Evolutionary conservation across 2,329 filamentous ascomycete genomes (phyloP).

Genomic region (Curvularia sp.): DNA sequence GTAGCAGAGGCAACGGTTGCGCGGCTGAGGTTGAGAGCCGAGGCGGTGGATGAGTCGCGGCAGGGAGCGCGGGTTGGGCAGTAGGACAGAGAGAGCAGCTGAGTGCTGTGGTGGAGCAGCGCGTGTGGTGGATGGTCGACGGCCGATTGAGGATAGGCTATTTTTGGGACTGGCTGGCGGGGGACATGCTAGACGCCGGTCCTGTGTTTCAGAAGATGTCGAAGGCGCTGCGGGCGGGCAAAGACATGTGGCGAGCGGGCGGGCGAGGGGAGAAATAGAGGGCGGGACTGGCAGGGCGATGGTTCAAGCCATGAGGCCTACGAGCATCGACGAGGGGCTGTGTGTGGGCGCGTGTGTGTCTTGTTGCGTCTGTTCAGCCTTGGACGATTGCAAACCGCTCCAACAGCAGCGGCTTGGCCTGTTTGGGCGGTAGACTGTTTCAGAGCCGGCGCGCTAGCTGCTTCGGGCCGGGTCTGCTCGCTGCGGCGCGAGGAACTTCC

Average conservation of each 20-base stretch:
- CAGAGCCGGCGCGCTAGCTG: conserved; percentile 16
- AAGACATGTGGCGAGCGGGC: conserved; percentile 5
- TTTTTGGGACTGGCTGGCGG: conserved; percentile 37
- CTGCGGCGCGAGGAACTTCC: conserved; percentile 12
- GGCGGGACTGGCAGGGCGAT: neutral
- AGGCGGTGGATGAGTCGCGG: conserved; percentile 19
- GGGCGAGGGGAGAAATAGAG: conserved; percentile 1
- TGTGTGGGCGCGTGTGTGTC: conserved; percentile 4
- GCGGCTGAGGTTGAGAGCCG: conserved; percentile 19
- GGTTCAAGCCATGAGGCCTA: conserved; percentile 11
- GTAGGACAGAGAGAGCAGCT: conserved; percentile 8
- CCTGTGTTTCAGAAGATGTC: conserved; percentile 37
- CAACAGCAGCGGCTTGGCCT: conserved; percentile 25
- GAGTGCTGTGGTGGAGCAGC: conserved; percentile 14
- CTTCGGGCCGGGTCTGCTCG: conserved; percentile 8
- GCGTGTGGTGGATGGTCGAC: conserved; percentile 22
- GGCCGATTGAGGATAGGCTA: conserved; percentile 31
- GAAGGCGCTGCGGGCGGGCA: conserved; percentile 23
- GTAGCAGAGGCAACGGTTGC: conserved; percentile 36
- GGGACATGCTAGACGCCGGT: conserved; percentile 36
- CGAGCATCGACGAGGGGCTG: conserved; percentile 25
- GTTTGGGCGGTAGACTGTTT: conserved; percentile 31
- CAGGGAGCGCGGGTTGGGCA: conserved; percentile 15
- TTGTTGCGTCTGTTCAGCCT: conserved; percentile 26
- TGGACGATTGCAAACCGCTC: conserved; percentile 22